These are phyloP conservation scores for Fusarium sp. DNA, from an alignment of 2,329 filamentous ascomycete genomes.

Conservation along the genomic window DNA sequence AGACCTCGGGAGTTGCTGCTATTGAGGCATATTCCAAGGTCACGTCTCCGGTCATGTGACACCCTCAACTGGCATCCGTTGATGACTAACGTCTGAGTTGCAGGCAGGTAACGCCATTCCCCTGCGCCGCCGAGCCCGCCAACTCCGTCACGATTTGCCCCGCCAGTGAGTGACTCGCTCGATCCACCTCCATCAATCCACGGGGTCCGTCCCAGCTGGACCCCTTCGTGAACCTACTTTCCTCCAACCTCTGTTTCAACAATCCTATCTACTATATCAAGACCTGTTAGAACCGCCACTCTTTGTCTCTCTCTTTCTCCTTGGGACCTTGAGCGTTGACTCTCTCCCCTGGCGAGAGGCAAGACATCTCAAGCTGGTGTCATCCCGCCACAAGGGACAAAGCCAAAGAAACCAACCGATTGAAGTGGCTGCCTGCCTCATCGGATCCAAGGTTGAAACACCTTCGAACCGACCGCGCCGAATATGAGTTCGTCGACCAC, in stretches of 20 bases:
- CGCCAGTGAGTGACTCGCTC: constrained; percentile 51
- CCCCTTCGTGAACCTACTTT: constrained; percentile 42
- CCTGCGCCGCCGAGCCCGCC: constrained; percentile 24
- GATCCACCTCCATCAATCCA: constrained; percentile 45
- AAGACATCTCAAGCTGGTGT: not conserved
- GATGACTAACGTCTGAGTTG: constrained; percentile 34
- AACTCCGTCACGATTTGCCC: constrained; percentile 49
- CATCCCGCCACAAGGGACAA: constrained; percentile 14
- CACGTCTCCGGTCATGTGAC: constrained; percentile 17
- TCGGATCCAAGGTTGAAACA: constrained; percentile 1
- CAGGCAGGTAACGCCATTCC: constrained; percentile 28
- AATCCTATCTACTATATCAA: constrained; percentile 8
- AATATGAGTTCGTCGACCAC: constrained; percentile 49
- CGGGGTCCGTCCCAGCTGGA: constrained; percentile 50
- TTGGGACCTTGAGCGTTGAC: not conserved
- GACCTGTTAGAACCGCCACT: not conserved
- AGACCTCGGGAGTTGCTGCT: not conserved
- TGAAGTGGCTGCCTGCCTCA: constrained; percentile 15
- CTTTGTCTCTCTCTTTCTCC: not conserved
- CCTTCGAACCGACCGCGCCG: not conserved
- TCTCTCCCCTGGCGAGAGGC: constrained; percentile 7
- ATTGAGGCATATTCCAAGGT: not conserved
- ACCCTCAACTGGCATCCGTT: not conserved
- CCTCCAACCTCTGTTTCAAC: constrained; percentile 13
- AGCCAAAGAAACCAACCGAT: constrained; percentile 15